Base-by-base conservation (phyloP, 1,284 basidiomycete species). In the Ganoderma leucocontextum region DNA sequence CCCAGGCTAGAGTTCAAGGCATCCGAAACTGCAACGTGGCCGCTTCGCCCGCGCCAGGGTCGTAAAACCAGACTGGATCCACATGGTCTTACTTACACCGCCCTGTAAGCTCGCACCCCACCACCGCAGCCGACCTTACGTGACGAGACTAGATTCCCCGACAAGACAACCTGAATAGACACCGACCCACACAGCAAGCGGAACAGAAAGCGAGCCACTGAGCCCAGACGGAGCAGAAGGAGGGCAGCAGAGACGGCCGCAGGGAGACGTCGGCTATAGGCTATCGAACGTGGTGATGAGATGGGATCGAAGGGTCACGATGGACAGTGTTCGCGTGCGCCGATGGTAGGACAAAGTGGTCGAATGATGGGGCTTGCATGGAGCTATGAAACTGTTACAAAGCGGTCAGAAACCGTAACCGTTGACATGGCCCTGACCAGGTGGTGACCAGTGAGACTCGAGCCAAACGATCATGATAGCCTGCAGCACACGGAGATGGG, bases 311-410 rank as follows among this genome's bases (percentile, higher is more conserved):
- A 22, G 17, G 57, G 57, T 59, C 57, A 59, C 57, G 57, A 59
- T 59, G 57, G 57, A 59, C 57, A 10, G 38, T 36, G 35, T 59
- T 59, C 57, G 57, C 57, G 55, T 36, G 33, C 55, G 35, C 33
- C 15, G 35, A 19, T 9, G 52, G 33, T 17, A 59, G 17, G 57
- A 35, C 0, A n/a, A 4, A 35, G n/a, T 38, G 33, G 17, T 15
- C 25, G 29, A 55, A 38, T 59, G 57, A 59, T 59, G 38, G 35
- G 55, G 8, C 47, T 49, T 22, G 22, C 47, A 19, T 1, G 47
- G 22, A 13, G 22, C 0, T 3, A 39, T 39, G 57, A 59, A 55
- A 55, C 52, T 55, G 57, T 7, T 4, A 38, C 7, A 33, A 17
- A 36, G 53, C 53, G 53, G 53, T 33, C 19, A 35, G 53, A 49